Evolutionary conservation across 208 protist genomes (phyloP).

Genomic region (Leishmania arabica): DNA sequence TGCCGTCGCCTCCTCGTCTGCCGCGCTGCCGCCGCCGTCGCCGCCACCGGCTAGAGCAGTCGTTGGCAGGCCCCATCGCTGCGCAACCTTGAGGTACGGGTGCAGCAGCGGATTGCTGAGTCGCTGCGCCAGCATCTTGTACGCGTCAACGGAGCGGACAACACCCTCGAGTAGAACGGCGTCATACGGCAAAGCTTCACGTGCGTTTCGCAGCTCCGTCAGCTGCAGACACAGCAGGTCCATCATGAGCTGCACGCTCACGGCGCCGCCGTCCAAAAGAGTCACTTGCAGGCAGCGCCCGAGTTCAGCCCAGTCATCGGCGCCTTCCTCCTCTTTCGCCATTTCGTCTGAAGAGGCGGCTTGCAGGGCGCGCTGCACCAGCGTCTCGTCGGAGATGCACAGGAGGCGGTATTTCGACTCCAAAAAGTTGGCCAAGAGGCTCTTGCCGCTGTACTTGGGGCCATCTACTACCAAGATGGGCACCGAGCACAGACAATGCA

Average conservation of each 20-base stretch:
- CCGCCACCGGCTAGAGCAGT: neutral
- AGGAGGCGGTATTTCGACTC: conserved; percentile 44
- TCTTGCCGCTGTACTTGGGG: conserved; percentile 82
- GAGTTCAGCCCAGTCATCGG: conserved; percentile 34
- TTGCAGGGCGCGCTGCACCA: conserved; percentile 56
- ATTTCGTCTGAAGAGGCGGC: conserved; percentile 10
- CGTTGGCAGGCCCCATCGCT: conserved; percentile 8
- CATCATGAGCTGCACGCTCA: conserved; percentile 43
- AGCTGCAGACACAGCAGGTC: conserved; percentile 63
- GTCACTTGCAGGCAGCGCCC: conserved; percentile 40
- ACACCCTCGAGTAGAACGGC: conserved; percentile 77
- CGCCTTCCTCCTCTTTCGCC: neutral
- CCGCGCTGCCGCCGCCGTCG: conserved; percentile 14
- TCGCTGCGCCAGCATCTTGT: conserved; percentile 32
- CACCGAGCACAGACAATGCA: conserved; percentile 53
- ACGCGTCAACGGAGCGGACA: conserved; percentile 38
- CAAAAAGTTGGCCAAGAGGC: conserved; percentile 52
- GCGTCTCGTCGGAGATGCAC: conserved; percentile 54
- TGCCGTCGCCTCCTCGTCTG: neutral
- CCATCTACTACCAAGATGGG: conserved; percentile 76
- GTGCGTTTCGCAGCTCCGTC: conserved; percentile 25
- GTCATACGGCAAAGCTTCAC: conserved; percentile 25
- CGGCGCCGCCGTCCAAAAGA: conserved; percentile 50
- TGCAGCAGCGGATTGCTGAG: conserved; percentile 22
- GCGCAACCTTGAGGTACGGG: conserved; percentile 14